These are phyloP conservation scores for Paraphoma sp. DNA, from an alignment of 2,329 filamentous ascomycete species.

Conservation along the genomic window DNA sequence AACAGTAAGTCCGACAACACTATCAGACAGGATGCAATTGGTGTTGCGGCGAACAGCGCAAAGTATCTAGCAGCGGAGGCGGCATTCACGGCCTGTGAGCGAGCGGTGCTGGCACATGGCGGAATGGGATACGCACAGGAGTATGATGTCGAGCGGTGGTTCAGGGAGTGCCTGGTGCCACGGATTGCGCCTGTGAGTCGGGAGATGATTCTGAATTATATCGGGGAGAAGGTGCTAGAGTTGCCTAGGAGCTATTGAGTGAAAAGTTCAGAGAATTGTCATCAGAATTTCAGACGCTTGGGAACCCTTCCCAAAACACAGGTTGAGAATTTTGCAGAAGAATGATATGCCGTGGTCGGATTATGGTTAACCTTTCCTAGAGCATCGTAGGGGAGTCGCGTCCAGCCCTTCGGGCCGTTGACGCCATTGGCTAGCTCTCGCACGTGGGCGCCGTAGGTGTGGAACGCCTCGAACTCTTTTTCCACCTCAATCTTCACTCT, in stretches of 20 bases:
- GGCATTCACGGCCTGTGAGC: slow-evolving; percentile 65
- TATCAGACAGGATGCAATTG: slow-evolving; percentile 50
- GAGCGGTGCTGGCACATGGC: slow-evolving; percentile 63
- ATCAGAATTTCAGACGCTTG: too few relatives aligned
- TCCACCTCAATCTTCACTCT: neutral
- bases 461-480: neutral
- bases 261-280: too few relatives aligned
- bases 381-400: too few relatives aligned
- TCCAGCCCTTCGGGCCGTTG: too few relatives aligned
- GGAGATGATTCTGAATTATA: slow-evolving; percentile 80
- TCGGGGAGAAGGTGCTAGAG: slow-evolving; percentile 71
- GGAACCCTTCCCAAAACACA: too few relatives aligned
- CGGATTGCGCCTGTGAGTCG: slow-evolving; percentile 65
- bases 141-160: slow-evolving; percentile 67
- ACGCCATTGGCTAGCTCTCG: slow-evolving; percentile 1
- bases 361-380: too few relatives aligned
- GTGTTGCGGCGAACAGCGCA: slow-evolving; percentile 63
- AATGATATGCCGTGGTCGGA: too few relatives aligned
- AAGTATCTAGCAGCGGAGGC: slow-evolving; percentile 68
- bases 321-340: too few relatives aligned
- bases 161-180: slow-evolving; percentile 66
- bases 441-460: neutral
- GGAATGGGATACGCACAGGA: slow-evolving; percentile 70
- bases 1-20: slow-evolving; percentile 39
- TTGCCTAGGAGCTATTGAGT: slow-evolving; percentile 70